Percentiles rank a stretch among this genome's conserved stretches.
These are phyloP conservation scores for Ulota crispa DNA, from an alignment of 225 moss, liverwort and hornwort genomes.

Conservation along the genomic window DNA sequence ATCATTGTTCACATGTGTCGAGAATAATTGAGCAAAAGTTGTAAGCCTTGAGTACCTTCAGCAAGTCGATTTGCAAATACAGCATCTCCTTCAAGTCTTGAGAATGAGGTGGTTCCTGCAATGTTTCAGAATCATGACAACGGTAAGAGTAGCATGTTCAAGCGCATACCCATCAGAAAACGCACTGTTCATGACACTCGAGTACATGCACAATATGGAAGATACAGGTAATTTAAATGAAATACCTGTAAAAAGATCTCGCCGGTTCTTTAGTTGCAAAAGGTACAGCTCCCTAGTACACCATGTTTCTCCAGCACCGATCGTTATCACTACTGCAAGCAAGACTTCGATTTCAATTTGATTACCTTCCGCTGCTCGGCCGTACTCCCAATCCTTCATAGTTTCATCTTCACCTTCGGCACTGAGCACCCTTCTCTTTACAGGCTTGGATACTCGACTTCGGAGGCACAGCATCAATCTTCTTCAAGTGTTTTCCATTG, in stretches of 20 bases:
- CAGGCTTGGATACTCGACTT: background rate
- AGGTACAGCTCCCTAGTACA: background rate
- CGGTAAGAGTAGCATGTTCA: background rate
- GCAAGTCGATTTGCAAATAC: constrained; percentile 66
- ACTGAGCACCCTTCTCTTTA: background rate
- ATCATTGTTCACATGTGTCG: background rate
- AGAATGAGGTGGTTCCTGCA: constrained; percentile 66
- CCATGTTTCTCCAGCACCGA: background rate
- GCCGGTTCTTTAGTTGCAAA: background rate
- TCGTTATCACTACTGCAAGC: background rate
- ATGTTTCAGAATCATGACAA: background rate
- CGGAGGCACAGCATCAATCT: background rate
- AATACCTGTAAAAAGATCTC: background rate
- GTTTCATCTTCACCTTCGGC: background rate
- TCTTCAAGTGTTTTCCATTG: background rate
- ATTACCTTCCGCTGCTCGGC: background rate
- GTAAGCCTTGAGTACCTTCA: constrained; percentile 52
- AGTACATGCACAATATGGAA: background rate
- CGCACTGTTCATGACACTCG: background rate
- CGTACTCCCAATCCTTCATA: background rate
- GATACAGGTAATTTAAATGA: background rate
- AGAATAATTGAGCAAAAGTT: background rate
- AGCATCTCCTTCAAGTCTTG: constrained; percentile 68
- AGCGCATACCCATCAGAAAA: background rate
- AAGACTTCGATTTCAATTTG: background rate